Percentiles rank a stretch among this genome's conserved stretches.
Evolutionary conservation across 805 yeast species (phyloP).

Genomic region (Spathaspora hagerdaliae): DNA sequence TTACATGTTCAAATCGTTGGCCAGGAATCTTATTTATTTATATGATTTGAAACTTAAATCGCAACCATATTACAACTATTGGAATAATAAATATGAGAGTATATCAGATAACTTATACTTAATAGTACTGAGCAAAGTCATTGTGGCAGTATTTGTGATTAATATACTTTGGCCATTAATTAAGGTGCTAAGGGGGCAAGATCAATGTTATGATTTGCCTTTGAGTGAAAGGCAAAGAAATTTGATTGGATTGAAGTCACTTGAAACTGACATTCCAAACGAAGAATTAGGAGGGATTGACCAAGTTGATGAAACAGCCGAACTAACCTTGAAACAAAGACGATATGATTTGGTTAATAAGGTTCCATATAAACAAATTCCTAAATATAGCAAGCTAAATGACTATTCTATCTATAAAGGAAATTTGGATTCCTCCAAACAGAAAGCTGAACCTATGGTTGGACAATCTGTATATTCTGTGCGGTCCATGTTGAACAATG

Average conservation of each 20-base stretch:
- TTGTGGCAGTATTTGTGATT: conserved; percentile 1
- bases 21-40: conserved; percentile 8
- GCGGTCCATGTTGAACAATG: background rate
- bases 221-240: conserved; percentile 43
- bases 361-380: conserved; percentile 11
- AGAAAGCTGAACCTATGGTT: background rate
- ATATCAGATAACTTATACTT: conserved; percentile 4
- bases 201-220: conserved; percentile 50
- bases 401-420: conserved; percentile 1
- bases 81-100: background rate
- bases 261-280: conserved; percentile 1
- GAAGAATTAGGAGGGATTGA: background rate
- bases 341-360: conserved; percentile 13
- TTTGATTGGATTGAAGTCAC: conserved; percentile 37
- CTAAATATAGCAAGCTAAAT: conserved; percentile 15
- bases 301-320: conserved; percentile 11
- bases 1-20: conserved; percentile 16
- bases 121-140: background rate
- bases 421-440: background rate
- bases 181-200: conserved; percentile 37
- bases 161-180: conserved; percentile 15
- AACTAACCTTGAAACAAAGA: conserved; percentile 19
- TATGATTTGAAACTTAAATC: conserved; percentile 5
- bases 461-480: conserved; percentile 1
- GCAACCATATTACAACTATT: background rate